A percentile compares a stretch with the other conserved stretches of the same genome.
These are phyloP conservation scores for Talaromyces sp. DNA, from an alignment of 2,329 filamentous ascomycete species.

Conservation along the genomic window DNA sequence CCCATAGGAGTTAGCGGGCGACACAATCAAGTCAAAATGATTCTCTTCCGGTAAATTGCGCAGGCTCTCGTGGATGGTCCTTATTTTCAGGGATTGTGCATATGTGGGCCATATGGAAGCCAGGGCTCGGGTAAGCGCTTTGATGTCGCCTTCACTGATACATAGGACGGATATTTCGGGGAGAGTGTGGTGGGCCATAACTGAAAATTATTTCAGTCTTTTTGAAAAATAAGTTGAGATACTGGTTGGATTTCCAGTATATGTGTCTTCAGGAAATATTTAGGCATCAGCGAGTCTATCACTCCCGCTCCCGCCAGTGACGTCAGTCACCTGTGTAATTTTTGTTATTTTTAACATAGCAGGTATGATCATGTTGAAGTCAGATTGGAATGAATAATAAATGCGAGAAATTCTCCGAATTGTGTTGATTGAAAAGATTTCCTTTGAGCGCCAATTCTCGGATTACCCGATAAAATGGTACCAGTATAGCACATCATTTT, in stretches of 20 bases:
- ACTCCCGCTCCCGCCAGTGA: background rate
- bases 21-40: constrained; percentile 46
- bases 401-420: too few species aligned
- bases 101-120: constrained; percentile 24
- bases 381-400: too few species aligned
- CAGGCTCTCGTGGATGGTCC: constrained; percentile 31
- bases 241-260: too few species aligned
- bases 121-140: constrained; percentile 37
- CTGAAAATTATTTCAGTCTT: constrained; percentile 4
- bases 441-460: too few species aligned
- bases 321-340: background rate
- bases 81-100: constrained; percentile 26
- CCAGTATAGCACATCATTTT: too few species aligned
- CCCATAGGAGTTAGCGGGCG: constrained; percentile 51
- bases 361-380: too few species aligned
- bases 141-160: constrained; percentile 31
- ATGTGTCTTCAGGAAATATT: constrained; percentile 4
- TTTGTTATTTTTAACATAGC: too few species aligned
- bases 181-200: constrained; percentile 30
- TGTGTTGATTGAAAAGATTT: too few species aligned
- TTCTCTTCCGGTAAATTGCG: constrained; percentile 28
- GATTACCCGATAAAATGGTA: too few species aligned
- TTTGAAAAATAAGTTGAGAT: background rate
- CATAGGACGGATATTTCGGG: constrained; percentile 40
- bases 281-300: background rate